These are phyloP conservation scores for Parachaetomium inaequale DNA, from an alignment of 495 filamentous ascomycete genomes.

Conservation along the genomic window DNA sequence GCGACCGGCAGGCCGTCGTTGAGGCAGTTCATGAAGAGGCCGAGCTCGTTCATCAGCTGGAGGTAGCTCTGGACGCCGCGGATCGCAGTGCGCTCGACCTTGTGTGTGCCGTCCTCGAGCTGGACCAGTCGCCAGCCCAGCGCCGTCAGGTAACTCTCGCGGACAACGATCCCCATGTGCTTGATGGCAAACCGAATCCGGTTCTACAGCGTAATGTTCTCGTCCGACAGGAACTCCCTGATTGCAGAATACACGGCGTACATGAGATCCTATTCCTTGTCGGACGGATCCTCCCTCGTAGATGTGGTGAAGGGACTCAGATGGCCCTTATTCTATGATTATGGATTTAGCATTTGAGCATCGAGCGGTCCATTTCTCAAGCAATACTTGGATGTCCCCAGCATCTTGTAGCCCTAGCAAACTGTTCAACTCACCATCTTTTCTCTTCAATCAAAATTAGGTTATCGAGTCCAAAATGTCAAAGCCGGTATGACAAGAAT, in stretches of 20 bases:
- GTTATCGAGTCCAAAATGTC: no score
- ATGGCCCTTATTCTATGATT: no score
- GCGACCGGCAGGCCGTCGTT: slow-evolving; percentile 25
- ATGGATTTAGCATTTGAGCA: no score
- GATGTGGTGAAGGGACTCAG: slow-evolving; percentile 23
- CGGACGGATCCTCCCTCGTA: slow-evolving; percentile 26
- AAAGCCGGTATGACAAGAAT: no score
- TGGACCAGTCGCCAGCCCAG: slow-evolving; percentile 25
- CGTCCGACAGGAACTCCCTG: slow-evolving; percentile 21
- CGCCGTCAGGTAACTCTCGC: slow-evolving; percentile 24
- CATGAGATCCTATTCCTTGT: slow-evolving; percentile 33
- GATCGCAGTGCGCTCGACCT: slow-evolving; percentile 18
- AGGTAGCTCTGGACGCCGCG: slow-evolving; percentile 10
- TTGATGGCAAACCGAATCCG: slow-evolving; percentile 27
- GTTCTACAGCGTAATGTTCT: slow-evolving; percentile 22
- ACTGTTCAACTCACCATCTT: no score
- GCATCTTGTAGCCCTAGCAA: no score
- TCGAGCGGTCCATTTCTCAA: no score
- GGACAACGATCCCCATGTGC: slow-evolving; percentile 22
- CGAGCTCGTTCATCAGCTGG: slow-evolving; percentile 28
- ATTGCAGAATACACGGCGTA: slow-evolving; percentile 28
- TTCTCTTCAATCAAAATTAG: no score
- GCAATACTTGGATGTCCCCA: no score
- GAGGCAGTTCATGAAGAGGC: slow-evolving; percentile 25
- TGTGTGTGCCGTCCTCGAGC: slow-evolving; percentile 21